These are phyloP conservation scores for Fusarium nisikadoi DNA, from an alignment of 2,329 filamentous ascomycete genomes.

Conservation along the genomic window DNA sequence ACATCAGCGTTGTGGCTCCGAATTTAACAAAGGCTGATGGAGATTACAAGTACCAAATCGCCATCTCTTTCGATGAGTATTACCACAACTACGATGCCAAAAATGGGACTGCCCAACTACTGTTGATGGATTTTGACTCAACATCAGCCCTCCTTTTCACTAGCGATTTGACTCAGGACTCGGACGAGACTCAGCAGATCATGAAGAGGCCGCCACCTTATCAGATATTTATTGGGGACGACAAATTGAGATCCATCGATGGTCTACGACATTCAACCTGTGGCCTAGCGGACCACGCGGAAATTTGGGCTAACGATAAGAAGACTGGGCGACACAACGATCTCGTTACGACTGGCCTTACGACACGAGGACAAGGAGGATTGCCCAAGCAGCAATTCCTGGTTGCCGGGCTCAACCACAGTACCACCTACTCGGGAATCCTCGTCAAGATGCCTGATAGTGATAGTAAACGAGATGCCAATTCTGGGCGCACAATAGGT, in stretches of 20 bases:
- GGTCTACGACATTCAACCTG: constrained; percentile 86
- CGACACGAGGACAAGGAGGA: constrained; percentile 70
- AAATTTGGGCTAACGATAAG: constrained; percentile 63
- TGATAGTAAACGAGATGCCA: constrained; percentile 53
- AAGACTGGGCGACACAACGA: constrained; percentile 61
- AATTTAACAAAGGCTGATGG: constrained; percentile 71
- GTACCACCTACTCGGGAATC: constrained; percentile 77
- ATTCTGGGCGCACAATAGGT: constrained; percentile 59
- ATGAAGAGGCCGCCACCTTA: constrained; percentile 70
- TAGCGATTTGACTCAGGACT: constrained; percentile 72
- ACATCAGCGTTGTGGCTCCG: constrained; percentile 79
- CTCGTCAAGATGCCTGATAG: constrained; percentile 69
- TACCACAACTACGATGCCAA: constrained; percentile 72
- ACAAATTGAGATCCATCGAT: constrained; percentile 66
- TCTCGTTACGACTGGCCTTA: constrained; percentile 72
- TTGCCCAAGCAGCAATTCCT: constrained; percentile 90
- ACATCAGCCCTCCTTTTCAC: constrained; percentile 83
- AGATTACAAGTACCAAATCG: constrained; percentile 82
- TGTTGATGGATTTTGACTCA: constrained; percentile 87
- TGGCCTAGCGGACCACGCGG: constrained; percentile 73
- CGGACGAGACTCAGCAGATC: constrained; percentile 63
- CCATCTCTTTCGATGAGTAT: constrained; percentile 80
- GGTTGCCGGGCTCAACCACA: constrained; percentile 77
- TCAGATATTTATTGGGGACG: constrained; percentile 78
- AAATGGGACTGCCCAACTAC: constrained; percentile 63